Evolutionary conservation across 2,329 filamentous ascomycete species (phyloP).

Genomic region (Cytospora paraplurivora): DNA sequence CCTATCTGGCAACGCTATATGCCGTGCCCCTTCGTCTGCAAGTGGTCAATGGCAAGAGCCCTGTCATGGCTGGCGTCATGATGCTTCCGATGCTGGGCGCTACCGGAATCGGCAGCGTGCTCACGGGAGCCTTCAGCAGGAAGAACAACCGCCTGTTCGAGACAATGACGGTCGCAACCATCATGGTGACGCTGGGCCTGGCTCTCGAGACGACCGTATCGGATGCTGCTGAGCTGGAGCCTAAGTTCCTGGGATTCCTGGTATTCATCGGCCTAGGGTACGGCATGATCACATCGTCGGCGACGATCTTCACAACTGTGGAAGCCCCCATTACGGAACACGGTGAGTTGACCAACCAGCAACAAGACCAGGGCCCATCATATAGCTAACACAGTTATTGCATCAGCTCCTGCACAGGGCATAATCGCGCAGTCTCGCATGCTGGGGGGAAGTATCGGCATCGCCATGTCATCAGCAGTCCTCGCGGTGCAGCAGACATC

Average conservation of each 20-base stretch:
- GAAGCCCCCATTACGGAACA: constrained; percentile 49
- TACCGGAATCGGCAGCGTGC: constrained; percentile 47
- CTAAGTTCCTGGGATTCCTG: constrained; percentile 52
- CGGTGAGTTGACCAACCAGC: constrained; percentile 40
- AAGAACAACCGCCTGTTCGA: constrained; percentile 46
- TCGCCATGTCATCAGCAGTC: constrained; percentile 54
- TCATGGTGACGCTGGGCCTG: constrained; percentile 49
- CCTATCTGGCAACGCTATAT: constrained; percentile 52
- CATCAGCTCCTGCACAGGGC: constrained; percentile 53
- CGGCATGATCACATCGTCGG: constrained; percentile 49
- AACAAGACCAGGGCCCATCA: not conserved
- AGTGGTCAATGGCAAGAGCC: constrained; percentile 49
- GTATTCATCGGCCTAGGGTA: constrained; percentile 56
- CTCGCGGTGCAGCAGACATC: constrained; percentile 40
- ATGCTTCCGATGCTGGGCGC: constrained; percentile 56
- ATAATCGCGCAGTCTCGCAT: constrained; percentile 55
- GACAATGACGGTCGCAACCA: constrained; percentile 46
- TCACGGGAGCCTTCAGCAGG: constrained; percentile 47
- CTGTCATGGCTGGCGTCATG: constrained; percentile 52
- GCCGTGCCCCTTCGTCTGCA: constrained; percentile 53
- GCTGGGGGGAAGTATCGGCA: constrained; percentile 56
- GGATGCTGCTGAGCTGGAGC: constrained; percentile 40
- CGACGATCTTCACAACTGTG: constrained; percentile 48
- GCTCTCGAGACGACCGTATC: constrained; percentile 48
- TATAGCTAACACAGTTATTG: constrained; percentile 26